Base-by-base conservation (phyloP, 208 protist genomes). In the Phytomonas sp. region DNA sequence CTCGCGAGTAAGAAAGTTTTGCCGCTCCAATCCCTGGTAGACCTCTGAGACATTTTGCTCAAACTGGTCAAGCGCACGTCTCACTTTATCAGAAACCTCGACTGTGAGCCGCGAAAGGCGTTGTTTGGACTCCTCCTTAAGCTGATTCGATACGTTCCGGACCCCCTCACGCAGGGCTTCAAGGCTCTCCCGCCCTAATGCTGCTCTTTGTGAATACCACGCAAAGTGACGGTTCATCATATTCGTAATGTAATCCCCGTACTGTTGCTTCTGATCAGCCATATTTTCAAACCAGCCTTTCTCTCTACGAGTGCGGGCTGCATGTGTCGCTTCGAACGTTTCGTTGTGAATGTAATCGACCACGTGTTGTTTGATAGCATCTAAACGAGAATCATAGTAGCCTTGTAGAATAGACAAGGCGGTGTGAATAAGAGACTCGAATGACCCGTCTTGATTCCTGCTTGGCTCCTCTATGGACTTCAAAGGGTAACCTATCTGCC, bases 341-440 rank as follows among this genome's bases (percentile, higher is more conserved):
- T 83, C 79, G 28, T 64, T 37, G 66, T 83, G 79, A 61, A 83
- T 29, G 61, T 71, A 67, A 29, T 75, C 71, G 46, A 83, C 66
- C 23, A 80, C 67, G 26, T 68, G 32, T 33, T 73, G 43, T 46
- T 68, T 30, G 60, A 83, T 53, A 37, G 61, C 61, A 26, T 63
- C 40, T n/a, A 83, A 51, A 23, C 64, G 70, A 15, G 71, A 23
- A 53, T 78, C 62, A 66, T 71, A 68, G 36, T 75, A 76, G 30
- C 62, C 59, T 37, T 67, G 30, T 31, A 81, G 31, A 60, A 78
- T 40, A 33, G 29, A 17, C 11, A 68, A 4, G 11, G 11, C 60
- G 15, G 15, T n/a, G 13, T 36, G 3, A 11, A 71, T 32, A 28
- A 59, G 28, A 15, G 34, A 31, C 11, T 71, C 53, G 15, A 62